Percentiles rank a stretch among this genome's conserved stretches.
These are phyloP conservation scores for Mortierella hygrophila DNA, from an alignment of 192 early-diverging fungal species.

Conservation along the genomic window DNA sequence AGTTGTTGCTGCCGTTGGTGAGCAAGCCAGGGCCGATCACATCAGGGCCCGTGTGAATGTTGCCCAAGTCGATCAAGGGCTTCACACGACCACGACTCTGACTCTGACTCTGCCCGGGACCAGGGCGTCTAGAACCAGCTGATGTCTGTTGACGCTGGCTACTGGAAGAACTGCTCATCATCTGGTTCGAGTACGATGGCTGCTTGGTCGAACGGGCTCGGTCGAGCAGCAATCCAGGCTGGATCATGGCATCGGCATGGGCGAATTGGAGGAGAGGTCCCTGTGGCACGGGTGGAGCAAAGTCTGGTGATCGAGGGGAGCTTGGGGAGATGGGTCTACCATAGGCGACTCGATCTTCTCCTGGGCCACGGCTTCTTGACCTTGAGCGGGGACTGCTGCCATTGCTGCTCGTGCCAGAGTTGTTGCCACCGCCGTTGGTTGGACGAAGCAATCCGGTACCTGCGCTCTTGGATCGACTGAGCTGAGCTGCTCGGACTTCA, in stretches of 20 bases:
- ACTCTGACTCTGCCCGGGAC: not conserved
- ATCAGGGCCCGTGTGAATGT: slow-evolving; percentile 27
- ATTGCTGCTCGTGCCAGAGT: not conserved
- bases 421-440: not conserved
- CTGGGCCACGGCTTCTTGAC: slow-evolving; percentile 43
- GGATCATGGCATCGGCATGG: slow-evolving; percentile 44
- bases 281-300: slow-evolving; percentile 16
- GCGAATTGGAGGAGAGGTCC: slow-evolving; percentile 44
- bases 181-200: not conserved
- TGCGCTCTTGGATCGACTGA: slow-evolving; percentile 37
- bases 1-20: not conserved
- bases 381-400: slow-evolving; percentile 6
- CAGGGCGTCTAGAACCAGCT: not conserved
- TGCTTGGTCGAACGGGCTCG: slow-evolving; percentile 34
- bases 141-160: not conserved
- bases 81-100: slow-evolving; percentile 14
- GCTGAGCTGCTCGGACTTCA: slow-evolving; percentile 27
- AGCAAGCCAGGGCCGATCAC: slow-evolving; percentile 42
- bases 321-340: slow-evolving; percentile 17
- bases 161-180: not conserved
- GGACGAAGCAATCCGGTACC: slow-evolving; percentile 41
- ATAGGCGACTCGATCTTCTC: slow-evolving; percentile 18
- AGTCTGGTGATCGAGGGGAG: slow-evolving; percentile 5
- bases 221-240: slow-evolving; percentile 44
- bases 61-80: slow-evolving; percentile 43